A percentile compares a stretch with the other conserved stretches of the same genome.
These are phyloP conservation scores for Verbascum thapsus DNA, from an alignment of 257 asterid genomes.

Conservation along the genomic window DNA sequence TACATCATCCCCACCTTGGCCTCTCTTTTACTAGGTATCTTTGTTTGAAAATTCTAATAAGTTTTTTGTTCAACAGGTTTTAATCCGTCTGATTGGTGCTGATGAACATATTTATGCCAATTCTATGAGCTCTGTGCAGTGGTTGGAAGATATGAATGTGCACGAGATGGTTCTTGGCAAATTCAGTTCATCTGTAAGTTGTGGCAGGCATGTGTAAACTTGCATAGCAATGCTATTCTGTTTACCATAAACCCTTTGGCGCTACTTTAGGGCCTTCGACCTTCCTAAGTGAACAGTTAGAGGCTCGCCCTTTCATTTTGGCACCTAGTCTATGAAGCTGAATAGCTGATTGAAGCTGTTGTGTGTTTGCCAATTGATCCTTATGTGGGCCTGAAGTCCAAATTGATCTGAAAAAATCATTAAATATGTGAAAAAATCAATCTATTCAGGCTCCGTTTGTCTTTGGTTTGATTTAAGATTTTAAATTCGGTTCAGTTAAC, in stretches of 20 bases:
- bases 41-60: constrained; percentile 28
- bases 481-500: too few species aligned
- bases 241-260: constrained; percentile 15
- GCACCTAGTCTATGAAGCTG: constrained; percentile 22
- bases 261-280: constrained; percentile 23
- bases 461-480: too few species aligned
- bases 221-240: constrained; percentile 20
- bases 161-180: constrained; percentile 86
- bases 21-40: constrained; percentile 16
- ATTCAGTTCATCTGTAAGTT: constrained; percentile 92
- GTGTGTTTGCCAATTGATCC: constrained; percentile 7
- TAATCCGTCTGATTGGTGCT: constrained; percentile 78
- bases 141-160: constrained; percentile 82
- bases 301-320: constrained; percentile 9
- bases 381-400: neutral
- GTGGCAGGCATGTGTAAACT: constrained; percentile 35
- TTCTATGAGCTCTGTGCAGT: constrained; percentile 68
- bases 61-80: constrained; percentile 56
- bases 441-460: too few species aligned
- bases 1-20: neutral
- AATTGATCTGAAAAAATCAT: neutral
- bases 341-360: constrained; percentile 12
- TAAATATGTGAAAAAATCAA: neutral
- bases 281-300: constrained; percentile 28
- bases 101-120: constrained; percentile 74